Evolutionary conservation across 176 grass and related monocot species (phyloP).

Genomic region (Oryza nivara): DNA sequence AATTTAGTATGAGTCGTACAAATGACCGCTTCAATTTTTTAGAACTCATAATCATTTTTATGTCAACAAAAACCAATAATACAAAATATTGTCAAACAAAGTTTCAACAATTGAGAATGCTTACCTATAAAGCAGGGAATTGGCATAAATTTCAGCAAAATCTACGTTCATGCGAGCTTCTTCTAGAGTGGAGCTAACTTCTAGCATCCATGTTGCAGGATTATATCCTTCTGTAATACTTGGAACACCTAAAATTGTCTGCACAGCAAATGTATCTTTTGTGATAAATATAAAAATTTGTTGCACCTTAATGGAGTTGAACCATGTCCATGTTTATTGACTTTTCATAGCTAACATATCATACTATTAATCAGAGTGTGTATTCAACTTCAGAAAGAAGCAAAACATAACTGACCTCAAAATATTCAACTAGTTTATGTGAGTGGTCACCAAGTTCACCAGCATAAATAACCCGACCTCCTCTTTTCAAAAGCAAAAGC

Average conservation of each 20-base stretch:
- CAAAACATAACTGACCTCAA: slow-evolving; percentile 50
- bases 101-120: background rate
- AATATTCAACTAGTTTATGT: slow-evolving; percentile 81
- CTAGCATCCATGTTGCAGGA: slow-evolving; percentile 25
- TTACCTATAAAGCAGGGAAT: slow-evolving; percentile 72
- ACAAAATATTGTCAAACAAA: background rate
- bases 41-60: background rate
- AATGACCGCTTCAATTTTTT: background rate
- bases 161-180: slow-evolving; percentile 64
- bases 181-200: background rate
- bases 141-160: slow-evolving; percentile 82
- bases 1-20: slow-evolving; percentile 7
- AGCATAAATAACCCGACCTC: slow-evolving; percentile 85
- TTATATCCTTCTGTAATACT: slow-evolving; percentile 79
- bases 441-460: slow-evolving; percentile 80
- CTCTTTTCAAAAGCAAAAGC: slow-evolving; percentile 88
- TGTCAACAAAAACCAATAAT: background rate
- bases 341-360: background rate
- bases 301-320: background rate
- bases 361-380: background rate
- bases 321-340: background rate
- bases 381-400: too few relatives aligned
- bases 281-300: background rate
- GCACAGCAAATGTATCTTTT: slow-evolving; percentile 16
- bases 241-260: slow-evolving; percentile 71